Evolutionary conservation across 208 protist genomes (phyloP).

Genomic region (Polymyxa betae): DNA sequence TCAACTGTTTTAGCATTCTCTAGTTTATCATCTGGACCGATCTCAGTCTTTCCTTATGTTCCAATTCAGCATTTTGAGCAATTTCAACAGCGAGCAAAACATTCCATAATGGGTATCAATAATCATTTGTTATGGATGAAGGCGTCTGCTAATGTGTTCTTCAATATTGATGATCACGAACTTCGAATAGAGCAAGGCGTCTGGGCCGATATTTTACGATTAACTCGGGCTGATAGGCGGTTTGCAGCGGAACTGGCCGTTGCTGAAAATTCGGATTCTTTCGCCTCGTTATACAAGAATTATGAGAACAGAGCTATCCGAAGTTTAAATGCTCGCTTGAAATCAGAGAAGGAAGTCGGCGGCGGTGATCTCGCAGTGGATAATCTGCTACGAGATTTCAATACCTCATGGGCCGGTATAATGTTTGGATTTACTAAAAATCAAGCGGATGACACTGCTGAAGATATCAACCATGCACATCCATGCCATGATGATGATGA

Average conservation of each 20-base stretch:
- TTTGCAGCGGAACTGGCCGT: background rate
- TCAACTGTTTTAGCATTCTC: slow-evolving; percentile 11
- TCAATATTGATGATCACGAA: background rate
- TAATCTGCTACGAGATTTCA: background rate
- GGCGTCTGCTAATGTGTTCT: background rate
- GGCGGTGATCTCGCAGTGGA: background rate
- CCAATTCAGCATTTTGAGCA: background rate
- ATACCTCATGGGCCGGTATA: background rate
- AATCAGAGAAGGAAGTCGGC: background rate
- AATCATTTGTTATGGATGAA: background rate
- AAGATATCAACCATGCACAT: too few relatives aligned
- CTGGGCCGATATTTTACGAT: background rate
- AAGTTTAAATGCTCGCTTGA: background rate
- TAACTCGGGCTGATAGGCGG: background rate
- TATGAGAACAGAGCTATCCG: background rate
- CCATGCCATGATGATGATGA: too few relatives aligned
- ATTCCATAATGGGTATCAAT: background rate
- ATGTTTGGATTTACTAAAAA: too few relatives aligned
- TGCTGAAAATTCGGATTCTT: background rate
- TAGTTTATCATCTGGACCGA: background rate
- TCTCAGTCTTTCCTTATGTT: background rate
- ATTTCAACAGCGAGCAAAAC: background rate
- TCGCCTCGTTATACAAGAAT: background rate
- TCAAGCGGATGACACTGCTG: too few relatives aligned
- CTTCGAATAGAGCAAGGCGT: background rate